phyloP scores from a whole-genome alignment of 495 filamentous ascomycete genomes.

The Aspergillus biplanus region DNA sequence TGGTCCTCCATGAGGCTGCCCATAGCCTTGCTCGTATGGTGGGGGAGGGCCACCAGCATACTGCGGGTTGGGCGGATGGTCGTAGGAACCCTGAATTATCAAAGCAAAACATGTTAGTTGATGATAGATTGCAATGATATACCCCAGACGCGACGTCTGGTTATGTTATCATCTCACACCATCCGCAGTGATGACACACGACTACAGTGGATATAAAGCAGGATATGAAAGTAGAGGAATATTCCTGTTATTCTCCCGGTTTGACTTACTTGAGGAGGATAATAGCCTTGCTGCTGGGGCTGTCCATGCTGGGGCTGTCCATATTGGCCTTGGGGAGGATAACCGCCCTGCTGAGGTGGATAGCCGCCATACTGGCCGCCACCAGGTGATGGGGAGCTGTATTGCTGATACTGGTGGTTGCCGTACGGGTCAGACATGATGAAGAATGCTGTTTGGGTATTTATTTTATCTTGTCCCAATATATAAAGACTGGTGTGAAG shows the following conservation, averaged over 20 bases:
- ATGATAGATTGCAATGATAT: neutral
- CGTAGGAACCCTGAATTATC: conserved; percentile 26
- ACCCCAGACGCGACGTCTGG: neutral
- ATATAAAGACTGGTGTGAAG: neutral
- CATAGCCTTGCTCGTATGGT: conserved; percentile 24
- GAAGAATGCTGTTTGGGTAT: neutral
- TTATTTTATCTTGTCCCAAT: neutral
- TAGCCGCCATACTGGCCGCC: conserved; percentile 20
- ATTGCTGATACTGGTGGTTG: conserved; percentile 19
- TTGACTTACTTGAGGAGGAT: conserved; percentile 32
- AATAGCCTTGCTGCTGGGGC: conserved; percentile 34
- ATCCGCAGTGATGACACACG: no score
- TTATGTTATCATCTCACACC: neutral
- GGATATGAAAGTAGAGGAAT: neutral
- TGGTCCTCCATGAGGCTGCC: conserved; percentile 18
- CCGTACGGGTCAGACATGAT: conserved; percentile 26
- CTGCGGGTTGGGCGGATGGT: conserved; percentile 26
- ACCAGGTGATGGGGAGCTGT: conserved; percentile 19
- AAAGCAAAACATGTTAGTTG: conserved; percentile 14
- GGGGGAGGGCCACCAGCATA: conserved; percentile 22
- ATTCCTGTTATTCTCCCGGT: neutral
- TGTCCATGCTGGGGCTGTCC: conserved; percentile 20
- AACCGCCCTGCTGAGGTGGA: conserved; percentile 26
- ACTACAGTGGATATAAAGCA: neutral
- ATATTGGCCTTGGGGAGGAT: conserved; percentile 29